These are phyloP conservation scores for Claviceps sp. DNA, from an alignment of 2,329 filamentous ascomycete genomes.

Conservation along the genomic window DNA sequence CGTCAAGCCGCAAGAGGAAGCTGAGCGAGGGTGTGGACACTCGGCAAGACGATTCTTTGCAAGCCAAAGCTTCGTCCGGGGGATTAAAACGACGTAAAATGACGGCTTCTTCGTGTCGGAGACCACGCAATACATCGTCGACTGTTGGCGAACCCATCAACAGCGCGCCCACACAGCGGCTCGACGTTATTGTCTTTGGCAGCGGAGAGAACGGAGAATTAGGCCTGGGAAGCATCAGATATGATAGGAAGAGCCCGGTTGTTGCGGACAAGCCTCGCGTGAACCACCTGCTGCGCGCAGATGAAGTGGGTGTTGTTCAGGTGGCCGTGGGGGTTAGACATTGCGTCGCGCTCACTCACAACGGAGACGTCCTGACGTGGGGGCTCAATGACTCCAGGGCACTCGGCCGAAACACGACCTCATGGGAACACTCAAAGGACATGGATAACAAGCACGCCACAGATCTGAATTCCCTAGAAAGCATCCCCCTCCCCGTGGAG, in stretches of 20 bases:
- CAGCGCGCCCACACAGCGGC: slow-evolving; percentile 1
- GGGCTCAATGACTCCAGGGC: slow-evolving; percentile 54
- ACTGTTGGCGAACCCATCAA: not conserved
- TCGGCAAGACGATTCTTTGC: not conserved
- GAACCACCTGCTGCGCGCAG: slow-evolving; percentile 40
- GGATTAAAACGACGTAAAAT: not conserved
- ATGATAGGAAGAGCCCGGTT: slow-evolving; percentile 1
- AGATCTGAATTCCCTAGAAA: slow-evolving; percentile 44
- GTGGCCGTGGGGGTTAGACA: slow-evolving; percentile 53
- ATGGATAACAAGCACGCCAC: slow-evolving; percentile 23
- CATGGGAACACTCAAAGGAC: slow-evolving; percentile 27
- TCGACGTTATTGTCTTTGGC: slow-evolving; percentile 7
- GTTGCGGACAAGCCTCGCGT: slow-evolving; percentile 14
- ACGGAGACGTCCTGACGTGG: slow-evolving; percentile 52
- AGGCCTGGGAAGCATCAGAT: slow-evolving; percentile 6
- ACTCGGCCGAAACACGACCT: slow-evolving; percentile 40
- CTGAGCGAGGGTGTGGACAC: not conserved
- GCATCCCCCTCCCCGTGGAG: slow-evolving; percentile 35
- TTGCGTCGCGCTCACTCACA: slow-evolving; percentile 44
- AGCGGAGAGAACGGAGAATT: slow-evolving; percentile 8
- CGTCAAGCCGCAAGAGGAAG: slow-evolving; percentile 1
- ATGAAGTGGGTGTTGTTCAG: slow-evolving; percentile 38
- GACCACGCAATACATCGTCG: not conserved
- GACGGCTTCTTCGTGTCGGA: not conserved
- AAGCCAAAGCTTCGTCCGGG: not conserved